Evolutionary conservation across 2,329 filamentous ascomycete species (phyloP).

Genomic region (Fusarium buharicum): DNA sequence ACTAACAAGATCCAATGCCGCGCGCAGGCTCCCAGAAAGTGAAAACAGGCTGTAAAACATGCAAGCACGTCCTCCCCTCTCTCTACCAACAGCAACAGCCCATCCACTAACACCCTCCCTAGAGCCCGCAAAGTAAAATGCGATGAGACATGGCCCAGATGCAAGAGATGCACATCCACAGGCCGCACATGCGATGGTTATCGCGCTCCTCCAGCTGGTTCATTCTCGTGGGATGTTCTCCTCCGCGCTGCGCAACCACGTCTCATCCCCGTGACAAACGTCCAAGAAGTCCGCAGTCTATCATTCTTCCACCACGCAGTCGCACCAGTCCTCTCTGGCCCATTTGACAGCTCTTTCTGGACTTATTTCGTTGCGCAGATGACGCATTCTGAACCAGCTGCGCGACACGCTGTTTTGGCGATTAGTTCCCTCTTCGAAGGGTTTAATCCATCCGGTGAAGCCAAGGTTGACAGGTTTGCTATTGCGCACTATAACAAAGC

Average conservation of each 20-base stretch:
- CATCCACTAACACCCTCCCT: neutral
- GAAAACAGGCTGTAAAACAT: conserved; percentile 62
- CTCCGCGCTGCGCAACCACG: conserved; percentile 41
- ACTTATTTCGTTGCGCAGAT: conserved; percentile 54
- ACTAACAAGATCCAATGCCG: conserved; percentile 26
- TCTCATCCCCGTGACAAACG: conserved; percentile 36
- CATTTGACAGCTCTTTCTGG: conserved; percentile 55
- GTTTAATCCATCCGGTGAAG: conserved; percentile 33
- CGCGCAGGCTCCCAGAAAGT: conserved; percentile 50
- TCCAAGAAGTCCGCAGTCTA: conserved; percentile 48
- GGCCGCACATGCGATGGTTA: conserved; percentile 67
- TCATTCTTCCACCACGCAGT: conserved; percentile 53
- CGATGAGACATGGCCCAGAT: conserved; percentile 64
- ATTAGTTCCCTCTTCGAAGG: conserved; percentile 55
- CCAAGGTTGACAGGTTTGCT: conserved; percentile 41
- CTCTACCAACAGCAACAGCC: neutral
- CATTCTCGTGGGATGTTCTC: conserved; percentile 51
- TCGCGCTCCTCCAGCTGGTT: conserved; percentile 45
- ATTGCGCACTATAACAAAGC: conserved; percentile 56
- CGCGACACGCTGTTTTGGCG: conserved; percentile 52
- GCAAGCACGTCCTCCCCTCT: conserved; percentile 58
- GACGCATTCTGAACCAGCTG: conserved; percentile 51
- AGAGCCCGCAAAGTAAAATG: conserved; percentile 68
- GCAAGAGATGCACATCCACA: conserved; percentile 62
- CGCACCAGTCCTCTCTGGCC: conserved; percentile 51